Conservation (phyloP, 257 asterid species). For the Fraxinus anomala region DNA sequence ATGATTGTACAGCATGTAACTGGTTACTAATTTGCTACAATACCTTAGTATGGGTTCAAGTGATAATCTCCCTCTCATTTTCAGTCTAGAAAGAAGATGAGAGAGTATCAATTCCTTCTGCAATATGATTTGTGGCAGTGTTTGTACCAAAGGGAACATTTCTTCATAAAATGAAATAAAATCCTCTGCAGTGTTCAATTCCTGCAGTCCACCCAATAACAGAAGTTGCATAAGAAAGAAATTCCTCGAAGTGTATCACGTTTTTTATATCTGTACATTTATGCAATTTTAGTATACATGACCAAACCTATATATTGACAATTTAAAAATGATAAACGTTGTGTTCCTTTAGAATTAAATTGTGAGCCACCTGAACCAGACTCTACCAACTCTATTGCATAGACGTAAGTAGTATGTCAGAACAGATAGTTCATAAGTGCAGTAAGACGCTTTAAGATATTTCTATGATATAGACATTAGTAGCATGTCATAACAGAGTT, state of each 20-base stretch:
- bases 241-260: background rate
- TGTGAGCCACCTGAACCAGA: background rate
- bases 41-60: slow-evolving; percentile 85
- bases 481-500: background rate
- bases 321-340: background rate
- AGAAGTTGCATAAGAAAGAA: slow-evolving; percentile 17
- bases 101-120: slow-evolving; percentile 70
- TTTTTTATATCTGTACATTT: too few relatives aligned
- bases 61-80: slow-evolving; percentile 74
- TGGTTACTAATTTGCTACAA: background rate
- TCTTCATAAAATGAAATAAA: slow-evolving; percentile 87
- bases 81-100: slow-evolving; percentile 60
- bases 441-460: background rate
- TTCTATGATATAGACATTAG: background rate
- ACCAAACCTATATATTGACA: background rate
- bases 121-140: slow-evolving; percentile 82
- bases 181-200: slow-evolving; percentile 88
- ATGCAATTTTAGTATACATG: background rate
- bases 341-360: background rate
- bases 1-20: background rate
- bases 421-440: background rate
- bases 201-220: slow-evolving; percentile 49
- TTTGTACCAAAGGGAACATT: slow-evolving; percentile 80
- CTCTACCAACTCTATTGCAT: background rate
- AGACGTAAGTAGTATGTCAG: background rate